Percentiles rank a stretch among this genome's conserved stretches.
These are phyloP conservation scores for Podaxis sp. DNA, from an alignment of 768 basidiomycete species.

Conservation along the genomic window DNA sequence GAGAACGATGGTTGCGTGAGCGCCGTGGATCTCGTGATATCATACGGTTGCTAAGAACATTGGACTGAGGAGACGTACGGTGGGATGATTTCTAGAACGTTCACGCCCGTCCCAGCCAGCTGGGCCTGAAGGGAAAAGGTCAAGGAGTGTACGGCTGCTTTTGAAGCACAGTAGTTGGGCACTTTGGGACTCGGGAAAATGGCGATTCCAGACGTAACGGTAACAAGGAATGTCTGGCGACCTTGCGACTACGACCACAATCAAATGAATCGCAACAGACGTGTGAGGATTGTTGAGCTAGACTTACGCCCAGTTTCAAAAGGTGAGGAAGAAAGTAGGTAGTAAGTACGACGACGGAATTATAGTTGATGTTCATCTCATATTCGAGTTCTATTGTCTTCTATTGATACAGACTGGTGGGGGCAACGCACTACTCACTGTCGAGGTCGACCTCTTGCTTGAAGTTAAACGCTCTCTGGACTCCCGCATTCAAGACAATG, in stretches of 20 bases:
- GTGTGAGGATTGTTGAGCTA: background rate
- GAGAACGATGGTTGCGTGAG: background rate
- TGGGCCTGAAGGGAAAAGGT: constrained; percentile 46
- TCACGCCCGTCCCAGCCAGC: constrained; percentile 47
- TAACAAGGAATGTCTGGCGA: constrained; percentile 46
- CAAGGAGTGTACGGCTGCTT: constrained; percentile 58
- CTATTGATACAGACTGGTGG: background rate
- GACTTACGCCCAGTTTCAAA: constrained; percentile 46
- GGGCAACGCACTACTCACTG: constrained; percentile 26
- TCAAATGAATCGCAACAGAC: background rate
- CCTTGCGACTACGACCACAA: constrained; percentile 37
- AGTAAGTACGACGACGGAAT: constrained; percentile 45
- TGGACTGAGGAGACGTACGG: constrained; percentile 40
- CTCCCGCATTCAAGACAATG: constrained; percentile 50
- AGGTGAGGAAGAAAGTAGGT: constrained; percentile 55
- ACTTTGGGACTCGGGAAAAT: constrained; percentile 43
- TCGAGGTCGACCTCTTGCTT: constrained; percentile 42
- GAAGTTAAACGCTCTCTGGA: constrained; percentile 51
- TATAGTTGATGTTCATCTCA: constrained; percentile 58
- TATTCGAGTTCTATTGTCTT: constrained; percentile 34
- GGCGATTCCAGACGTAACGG: constrained; percentile 54
- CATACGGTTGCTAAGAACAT: constrained; percentile 5
- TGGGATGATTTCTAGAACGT: constrained; percentile 57
- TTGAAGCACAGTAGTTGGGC: constrained; percentile 54
- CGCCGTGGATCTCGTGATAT: background rate